phyloP scores from a whole-genome alignment of 2,329 filamentous ascomycete genomes.

The Blumeria hordei region DNA sequence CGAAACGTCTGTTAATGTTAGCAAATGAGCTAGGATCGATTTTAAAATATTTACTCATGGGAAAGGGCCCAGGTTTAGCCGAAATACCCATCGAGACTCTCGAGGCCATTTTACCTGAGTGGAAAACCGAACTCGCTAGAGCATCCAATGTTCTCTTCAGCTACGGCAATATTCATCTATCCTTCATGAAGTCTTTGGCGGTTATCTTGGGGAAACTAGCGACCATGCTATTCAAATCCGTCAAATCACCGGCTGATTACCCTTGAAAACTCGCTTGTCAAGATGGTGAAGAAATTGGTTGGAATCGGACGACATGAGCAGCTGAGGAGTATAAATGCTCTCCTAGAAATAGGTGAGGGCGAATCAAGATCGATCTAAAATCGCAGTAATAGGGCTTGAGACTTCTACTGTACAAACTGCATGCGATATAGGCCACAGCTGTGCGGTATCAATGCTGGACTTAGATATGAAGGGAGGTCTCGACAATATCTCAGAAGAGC shows the following conservation, averaged over 20 bases:
- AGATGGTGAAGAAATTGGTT: not conserved
- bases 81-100: not conserved
- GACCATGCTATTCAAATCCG: not conserved
- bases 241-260: not conserved
- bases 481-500: not conserved
- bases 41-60: not conserved
- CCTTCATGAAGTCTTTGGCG: not conserved
- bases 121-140: not conserved
- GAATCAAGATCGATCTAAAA: not conserved
- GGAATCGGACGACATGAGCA: not conserved
- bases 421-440: not conserved
- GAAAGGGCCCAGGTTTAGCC: not conserved
- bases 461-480: not conserved
- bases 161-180: not conserved
- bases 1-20: not conserved
- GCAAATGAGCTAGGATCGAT: not conserved
- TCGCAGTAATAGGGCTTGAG: not conserved
- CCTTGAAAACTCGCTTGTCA: not conserved
- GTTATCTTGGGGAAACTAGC: not conserved
- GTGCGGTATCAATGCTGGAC: not conserved
- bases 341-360: not conserved
- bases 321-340: not conserved
- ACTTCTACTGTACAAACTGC: not conserved
- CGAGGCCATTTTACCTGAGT: not conserved
- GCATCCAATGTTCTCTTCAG: not conserved